A percentile compares a stretch with the other conserved stretches of the same genome.
phyloP scores from a whole-genome alignment of 2,329 filamentous ascomycete genomes.

The Cladosporium sp. region DNA sequence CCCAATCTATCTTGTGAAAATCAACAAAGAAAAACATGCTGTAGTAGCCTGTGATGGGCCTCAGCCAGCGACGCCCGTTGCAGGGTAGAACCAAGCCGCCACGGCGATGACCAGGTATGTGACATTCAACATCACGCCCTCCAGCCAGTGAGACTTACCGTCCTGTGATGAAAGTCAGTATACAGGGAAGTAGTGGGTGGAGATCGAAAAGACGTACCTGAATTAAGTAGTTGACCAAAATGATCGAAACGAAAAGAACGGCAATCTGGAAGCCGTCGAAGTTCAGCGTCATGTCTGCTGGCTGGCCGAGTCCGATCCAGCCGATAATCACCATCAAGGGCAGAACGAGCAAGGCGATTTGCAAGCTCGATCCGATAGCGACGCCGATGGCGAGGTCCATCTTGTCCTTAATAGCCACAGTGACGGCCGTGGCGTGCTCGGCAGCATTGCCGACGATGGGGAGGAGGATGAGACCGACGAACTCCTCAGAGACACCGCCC shows the following conservation, averaged over 20 bases:
- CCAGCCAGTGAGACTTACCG: constrained; percentile 46
- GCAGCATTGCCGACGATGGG: constrained; percentile 62
- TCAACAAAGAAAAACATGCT: neutral
- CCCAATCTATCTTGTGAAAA: too few relatives aligned
- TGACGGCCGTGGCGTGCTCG: constrained; percentile 59
- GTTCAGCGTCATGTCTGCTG: constrained; percentile 62
- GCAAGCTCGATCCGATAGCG: constrained; percentile 59
- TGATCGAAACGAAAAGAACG: constrained; percentile 47
- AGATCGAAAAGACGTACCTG: constrained; percentile 48
- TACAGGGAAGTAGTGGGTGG: neutral
- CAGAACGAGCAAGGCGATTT: constrained; percentile 58
- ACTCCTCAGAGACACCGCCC: constrained; percentile 50
- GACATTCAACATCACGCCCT: constrained; percentile 54
- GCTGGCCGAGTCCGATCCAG: constrained; percentile 48
- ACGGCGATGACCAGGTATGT: constrained; percentile 58
- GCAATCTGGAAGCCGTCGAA: constrained; percentile 86
- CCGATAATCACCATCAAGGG: constrained; percentile 56
- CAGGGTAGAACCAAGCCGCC: constrained; percentile 47
- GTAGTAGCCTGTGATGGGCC: too few relatives aligned
- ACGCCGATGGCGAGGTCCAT: constrained; percentile 64
- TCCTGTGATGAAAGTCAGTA: constrained; percentile 29
- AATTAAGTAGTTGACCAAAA: constrained; percentile 42
- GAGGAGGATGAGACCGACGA: constrained; percentile 58
- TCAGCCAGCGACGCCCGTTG: constrained; percentile 4
- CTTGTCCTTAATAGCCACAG: constrained; percentile 58